Evolutionary conservation across 2,329 filamentous ascomycete genomes (phyloP).

Genomic region (Scedosporium apiospermum): DNA sequence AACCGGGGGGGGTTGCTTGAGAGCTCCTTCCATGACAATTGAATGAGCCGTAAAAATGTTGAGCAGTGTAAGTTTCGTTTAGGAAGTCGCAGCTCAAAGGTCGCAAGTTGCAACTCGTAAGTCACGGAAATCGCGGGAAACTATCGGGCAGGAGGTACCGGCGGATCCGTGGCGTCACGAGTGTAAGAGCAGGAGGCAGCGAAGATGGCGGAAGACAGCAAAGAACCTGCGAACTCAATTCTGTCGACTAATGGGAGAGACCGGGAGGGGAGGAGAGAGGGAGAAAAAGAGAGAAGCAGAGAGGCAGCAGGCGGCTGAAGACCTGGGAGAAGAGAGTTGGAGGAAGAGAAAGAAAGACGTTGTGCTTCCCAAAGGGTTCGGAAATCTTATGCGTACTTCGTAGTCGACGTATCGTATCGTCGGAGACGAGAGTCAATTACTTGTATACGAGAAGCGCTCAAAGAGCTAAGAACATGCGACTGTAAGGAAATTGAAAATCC

Average conservation of each 20-base stretch:
- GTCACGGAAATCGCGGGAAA: neutral
- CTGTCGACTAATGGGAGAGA: neutral
- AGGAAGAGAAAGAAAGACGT: neutral
- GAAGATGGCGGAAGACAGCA: neutral
- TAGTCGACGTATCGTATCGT: neutral
- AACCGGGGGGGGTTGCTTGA: too few relatives aligned
- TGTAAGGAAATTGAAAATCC: too few relatives aligned
- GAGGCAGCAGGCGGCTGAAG: neutral
- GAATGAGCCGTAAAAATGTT: neutral
- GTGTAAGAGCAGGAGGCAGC: neutral
- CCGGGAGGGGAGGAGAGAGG: too few relatives aligned
- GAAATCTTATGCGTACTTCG: neutral
- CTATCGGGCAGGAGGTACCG: neutral
- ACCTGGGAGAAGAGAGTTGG: neutral
- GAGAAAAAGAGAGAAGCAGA: neutral
- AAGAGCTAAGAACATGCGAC: neutral
- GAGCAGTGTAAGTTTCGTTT: neutral
- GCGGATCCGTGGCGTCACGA: neutral
- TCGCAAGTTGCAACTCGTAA: neutral
- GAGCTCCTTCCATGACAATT: too few relatives aligned
- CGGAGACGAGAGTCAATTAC: neutral
- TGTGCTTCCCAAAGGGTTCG: neutral
- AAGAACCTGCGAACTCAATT: neutral
- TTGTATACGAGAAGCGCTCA: neutral
- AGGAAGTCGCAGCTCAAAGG: neutral